Percentiles rank a stretch among this genome's conserved stretches.
These are phyloP conservation scores for Alloteropsis semialata DNA, from an alignment of 176 grass and related monocot genomes.

Conservation along the genomic window DNA sequence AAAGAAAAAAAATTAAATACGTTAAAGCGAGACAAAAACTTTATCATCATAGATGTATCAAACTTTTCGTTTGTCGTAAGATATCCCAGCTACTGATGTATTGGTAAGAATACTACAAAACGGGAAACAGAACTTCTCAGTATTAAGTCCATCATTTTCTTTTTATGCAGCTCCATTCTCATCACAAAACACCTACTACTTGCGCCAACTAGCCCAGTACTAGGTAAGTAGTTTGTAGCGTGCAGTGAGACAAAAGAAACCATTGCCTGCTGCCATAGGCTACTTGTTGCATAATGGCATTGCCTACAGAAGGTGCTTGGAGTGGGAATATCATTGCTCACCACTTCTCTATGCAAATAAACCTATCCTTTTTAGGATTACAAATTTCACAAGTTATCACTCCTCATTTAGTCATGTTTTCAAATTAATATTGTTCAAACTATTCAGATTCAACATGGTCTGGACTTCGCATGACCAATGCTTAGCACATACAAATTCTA, in stretches of 20 bases:
- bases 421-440: neutral
- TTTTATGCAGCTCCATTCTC: neutral
- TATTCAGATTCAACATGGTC: neutral
- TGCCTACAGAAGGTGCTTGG: neutral
- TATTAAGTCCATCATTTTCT: neutral
- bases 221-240: neutral
- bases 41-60: neutral
- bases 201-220: neutral
- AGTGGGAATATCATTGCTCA: neutral
- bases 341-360: neutral
- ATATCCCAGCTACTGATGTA: conserved; percentile 10
- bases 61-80: conserved; percentile 2
- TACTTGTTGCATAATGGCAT: neutral
- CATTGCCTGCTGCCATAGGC: neutral
- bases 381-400: neutral
- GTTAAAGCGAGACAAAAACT: conserved; percentile 8
- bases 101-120: neutral
- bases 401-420: neutral
- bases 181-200: neutral
- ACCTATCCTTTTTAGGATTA: neutral
- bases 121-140: neutral
- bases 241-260: neutral
- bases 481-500: neutral
- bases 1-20: conserved; percentile 27
- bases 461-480: neutral